phyloP scores from a whole-genome alignment of 1,139 yeast genomes.

The Hansenula anomala region DNA sequence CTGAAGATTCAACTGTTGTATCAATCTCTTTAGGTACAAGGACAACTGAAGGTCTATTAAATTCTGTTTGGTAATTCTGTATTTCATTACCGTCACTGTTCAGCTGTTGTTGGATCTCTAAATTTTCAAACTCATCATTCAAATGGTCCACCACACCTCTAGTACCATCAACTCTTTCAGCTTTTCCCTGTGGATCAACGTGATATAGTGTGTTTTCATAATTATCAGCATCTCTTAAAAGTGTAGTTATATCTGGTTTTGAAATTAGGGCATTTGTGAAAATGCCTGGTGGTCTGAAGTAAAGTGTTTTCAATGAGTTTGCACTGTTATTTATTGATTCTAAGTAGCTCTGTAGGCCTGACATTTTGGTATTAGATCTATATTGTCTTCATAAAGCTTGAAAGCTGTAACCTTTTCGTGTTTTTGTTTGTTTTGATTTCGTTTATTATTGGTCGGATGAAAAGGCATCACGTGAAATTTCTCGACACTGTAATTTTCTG shows the following conservation, averaged over 20 bases:
- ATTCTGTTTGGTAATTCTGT: conserved; percentile 5
- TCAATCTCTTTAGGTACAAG: conserved; percentile 14
- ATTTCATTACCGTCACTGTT: conserved; percentile 1
- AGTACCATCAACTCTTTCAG: conserved; percentile 21
- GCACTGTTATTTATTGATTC: conserved; percentile 20
- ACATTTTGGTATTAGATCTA: conserved; percentile 6
- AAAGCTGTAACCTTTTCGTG: too few species aligned
- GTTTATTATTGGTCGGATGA: too few species aligned
- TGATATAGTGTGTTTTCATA: conserved; percentile 49
- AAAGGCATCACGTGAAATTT: too few species aligned
- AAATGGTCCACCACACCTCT: conserved; percentile 20
- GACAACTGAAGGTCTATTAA: conserved; percentile 16
- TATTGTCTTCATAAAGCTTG: too few species aligned
- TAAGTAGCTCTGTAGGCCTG: conserved; percentile 11
- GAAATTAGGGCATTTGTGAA: conserved; percentile 60
- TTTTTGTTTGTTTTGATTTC: too few species aligned
- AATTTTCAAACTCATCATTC: conserved; percentile 18
- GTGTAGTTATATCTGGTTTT: conserved; percentile 51
- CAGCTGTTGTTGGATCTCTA: conserved; percentile 14
- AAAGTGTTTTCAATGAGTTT: conserved; percentile 29
- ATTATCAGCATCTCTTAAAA: conserved; percentile 55
- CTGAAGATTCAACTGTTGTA: conserved; percentile 4
- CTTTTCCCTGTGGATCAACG: conserved; percentile 24
- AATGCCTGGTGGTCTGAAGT: conserved; percentile 51
- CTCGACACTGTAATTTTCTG: too few species aligned